Evolutionary conservation across 176 grass and related monocot genomes (phyloP), one percentile per base, ranked within the genome.

Genomic region (Hordeum marinum): DNA sequence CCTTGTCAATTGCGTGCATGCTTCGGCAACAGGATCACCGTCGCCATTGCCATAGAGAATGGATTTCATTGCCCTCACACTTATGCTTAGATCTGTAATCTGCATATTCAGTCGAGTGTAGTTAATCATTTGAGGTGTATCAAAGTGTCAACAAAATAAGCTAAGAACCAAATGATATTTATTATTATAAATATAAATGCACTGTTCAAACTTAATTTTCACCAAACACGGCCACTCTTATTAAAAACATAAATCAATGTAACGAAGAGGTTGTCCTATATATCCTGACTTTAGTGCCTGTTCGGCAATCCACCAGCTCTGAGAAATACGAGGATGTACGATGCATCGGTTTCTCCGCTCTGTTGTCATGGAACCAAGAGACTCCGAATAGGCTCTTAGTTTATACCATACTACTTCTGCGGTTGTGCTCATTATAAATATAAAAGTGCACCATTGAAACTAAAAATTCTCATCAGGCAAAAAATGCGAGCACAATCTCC

Each of bases 41-140:
- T 94, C 87, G 1, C 81, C 88, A 31, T 83, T 87, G 2, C 92
- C 92, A 31, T 90, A 94, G 4, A 94, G 92, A 83, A 89, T 90
- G 72, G 8, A 76, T 75, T 94, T 94, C 82, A 90, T 85, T 27
- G 89, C 87, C 57, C 85, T 81, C 3, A 92, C 83, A 36, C 34
- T 72, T 80, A 35, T 90, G 79, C 79, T 85, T 61, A 94, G 65
- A 48, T 91, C 89, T 7, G 3, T 27, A 82, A 94, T 85, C 92
- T 94, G 64, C n/a, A 91, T 26, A 25, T 0, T 14, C 82, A 65
- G 31, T 17, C 26, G 26, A 24, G 4, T 58, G 3, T 17, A 9
- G 4, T 78, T 32, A 73, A 59, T 41, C 54, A 35, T 23, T 32
- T 45, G 21, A 25, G 13, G 2, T 41, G 12, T 31, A 26, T 83